Conservation (phyloP, 441 rosid species). For the Euphorbia celastroides region DNA sequence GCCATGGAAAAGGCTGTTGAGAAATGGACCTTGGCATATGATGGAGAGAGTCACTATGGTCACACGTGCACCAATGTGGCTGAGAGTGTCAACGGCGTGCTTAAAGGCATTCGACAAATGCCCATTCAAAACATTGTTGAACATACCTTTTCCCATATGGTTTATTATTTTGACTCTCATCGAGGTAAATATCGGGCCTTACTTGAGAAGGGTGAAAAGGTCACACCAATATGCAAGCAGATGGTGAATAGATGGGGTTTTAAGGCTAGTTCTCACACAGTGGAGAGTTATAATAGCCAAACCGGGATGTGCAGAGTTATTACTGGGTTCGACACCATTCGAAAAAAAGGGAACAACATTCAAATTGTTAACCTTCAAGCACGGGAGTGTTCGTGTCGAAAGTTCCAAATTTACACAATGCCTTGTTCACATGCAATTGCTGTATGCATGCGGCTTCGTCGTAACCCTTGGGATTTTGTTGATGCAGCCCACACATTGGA, state of each 20-base stretch:
- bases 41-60: background rate
- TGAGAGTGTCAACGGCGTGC: background rate
- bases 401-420: background rate
- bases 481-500: background rate
- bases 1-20: background rate
- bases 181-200: background rate
- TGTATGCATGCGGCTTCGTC: background rate
- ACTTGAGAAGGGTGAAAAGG: background rate
- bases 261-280: background rate
- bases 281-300: background rate
- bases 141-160: background rate
- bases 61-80: background rate
- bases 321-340: background rate
- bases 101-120: background rate
- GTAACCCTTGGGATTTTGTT: background rate
- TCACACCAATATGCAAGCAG: background rate
- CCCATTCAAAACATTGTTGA: background rate
- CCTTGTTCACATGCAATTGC: no score
- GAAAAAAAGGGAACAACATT: background rate
- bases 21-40: background rate
- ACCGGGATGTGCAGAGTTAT: background rate
- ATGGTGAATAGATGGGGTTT: no score
- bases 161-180: background rate
- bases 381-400: background rate
- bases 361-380: background rate